These are phyloP conservation scores for Hypoxylon crocopeplum DNA, from an alignment of 495 filamentous ascomycete genomes.

Conservation along the genomic window DNA sequence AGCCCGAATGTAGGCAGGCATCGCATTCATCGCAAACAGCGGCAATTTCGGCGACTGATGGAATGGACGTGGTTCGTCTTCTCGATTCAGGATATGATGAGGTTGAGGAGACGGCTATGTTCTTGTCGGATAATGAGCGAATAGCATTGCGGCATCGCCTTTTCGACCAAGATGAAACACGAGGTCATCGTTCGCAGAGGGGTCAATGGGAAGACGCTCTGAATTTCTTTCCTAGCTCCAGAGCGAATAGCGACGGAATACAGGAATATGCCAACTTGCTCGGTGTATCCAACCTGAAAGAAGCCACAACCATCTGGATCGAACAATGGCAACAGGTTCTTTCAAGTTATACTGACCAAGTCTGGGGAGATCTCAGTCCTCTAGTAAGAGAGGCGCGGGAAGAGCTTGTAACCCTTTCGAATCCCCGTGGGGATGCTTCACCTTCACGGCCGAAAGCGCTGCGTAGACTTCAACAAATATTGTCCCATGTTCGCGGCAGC, in stretches of 20 bases:
- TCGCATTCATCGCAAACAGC: slow-evolving; percentile 10
- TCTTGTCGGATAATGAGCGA: slow-evolving; percentile 32
- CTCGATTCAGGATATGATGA: slow-evolving; percentile 37
- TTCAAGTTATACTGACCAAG: slow-evolving; percentile 73
- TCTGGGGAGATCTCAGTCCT: slow-evolving; percentile 76
- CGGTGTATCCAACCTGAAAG: slow-evolving; percentile 44
- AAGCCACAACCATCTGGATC: slow-evolving; percentile 55
- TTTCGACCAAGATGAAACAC: slow-evolving; percentile 35
- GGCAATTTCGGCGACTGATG: slow-evolving; percentile 40
- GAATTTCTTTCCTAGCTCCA: slow-evolving; percentile 51
- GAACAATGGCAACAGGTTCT: slow-evolving; percentile 68
- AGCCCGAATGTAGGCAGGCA: background rate
- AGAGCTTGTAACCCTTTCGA: slow-evolving; percentile 57
- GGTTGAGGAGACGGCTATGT: slow-evolving; percentile 30
- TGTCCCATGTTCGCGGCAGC: slow-evolving; percentile 28
- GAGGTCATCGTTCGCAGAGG: background rate
- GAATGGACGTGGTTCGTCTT: slow-evolving; percentile 52
- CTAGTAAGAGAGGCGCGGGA: slow-evolving; percentile 65
- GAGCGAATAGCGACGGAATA: slow-evolving; percentile 17
- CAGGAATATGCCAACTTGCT: slow-evolving; percentile 34
- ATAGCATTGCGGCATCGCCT: slow-evolving; percentile 42
- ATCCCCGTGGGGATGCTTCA: slow-evolving; percentile 5
- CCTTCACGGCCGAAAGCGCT: slow-evolving; percentile 24
- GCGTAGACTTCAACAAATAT: slow-evolving; percentile 35
- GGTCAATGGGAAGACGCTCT: slow-evolving; percentile 49